Conservation (phyloP, 2,329 filamentous ascomycete species). For the Epichloe brachyelytri region DNA sequence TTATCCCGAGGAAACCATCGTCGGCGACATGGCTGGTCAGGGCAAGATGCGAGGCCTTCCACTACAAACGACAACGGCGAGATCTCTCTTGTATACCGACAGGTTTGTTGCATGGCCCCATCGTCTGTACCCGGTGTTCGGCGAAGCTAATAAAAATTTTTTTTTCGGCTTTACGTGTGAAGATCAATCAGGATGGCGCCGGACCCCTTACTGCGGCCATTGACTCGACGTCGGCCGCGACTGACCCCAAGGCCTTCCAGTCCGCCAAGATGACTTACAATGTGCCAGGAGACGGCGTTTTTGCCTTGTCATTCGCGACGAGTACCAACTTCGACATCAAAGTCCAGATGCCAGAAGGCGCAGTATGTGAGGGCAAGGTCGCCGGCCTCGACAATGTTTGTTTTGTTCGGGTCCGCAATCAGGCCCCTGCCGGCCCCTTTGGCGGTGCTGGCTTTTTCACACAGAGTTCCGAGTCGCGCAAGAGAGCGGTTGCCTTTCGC, state of each 20-base stretch:
- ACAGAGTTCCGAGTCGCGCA: neutral
- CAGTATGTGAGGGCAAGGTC: slow-evolving; percentile 2
- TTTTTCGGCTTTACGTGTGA: neutral
- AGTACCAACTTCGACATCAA: slow-evolving; percentile 1
- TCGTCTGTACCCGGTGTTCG: no score
- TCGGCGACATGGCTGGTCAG: neutral
- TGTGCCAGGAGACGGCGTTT: neutral
- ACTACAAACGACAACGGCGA: slow-evolving; percentile 1
- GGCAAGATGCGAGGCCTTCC: slow-evolving; percentile 1
- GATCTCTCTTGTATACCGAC: slow-evolving; percentile 1
- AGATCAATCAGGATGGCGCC: slow-evolving; percentile 2
- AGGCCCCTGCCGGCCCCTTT: slow-evolving; percentile 2
- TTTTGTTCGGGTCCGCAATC: slow-evolving; percentile 3
- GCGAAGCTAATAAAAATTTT: no score
- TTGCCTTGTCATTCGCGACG: slow-evolving; percentile 1
- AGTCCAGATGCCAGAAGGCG: slow-evolving; percentile 1
- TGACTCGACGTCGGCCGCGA: neutral
- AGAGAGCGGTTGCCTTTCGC: slow-evolving; percentile 1
- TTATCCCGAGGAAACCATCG: neutral
- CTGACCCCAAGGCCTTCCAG: neutral
- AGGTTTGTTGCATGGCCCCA: neutral
- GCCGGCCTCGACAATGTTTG: slow-evolving; percentile 5
- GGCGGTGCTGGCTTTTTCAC: slow-evolving; percentile 5
- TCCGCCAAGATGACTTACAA: neutral
- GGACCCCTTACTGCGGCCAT: slow-evolving; percentile 2